Base-by-base conservation (phyloP, 108 stramenopile species). In the Cyclotella atomus region DNA sequence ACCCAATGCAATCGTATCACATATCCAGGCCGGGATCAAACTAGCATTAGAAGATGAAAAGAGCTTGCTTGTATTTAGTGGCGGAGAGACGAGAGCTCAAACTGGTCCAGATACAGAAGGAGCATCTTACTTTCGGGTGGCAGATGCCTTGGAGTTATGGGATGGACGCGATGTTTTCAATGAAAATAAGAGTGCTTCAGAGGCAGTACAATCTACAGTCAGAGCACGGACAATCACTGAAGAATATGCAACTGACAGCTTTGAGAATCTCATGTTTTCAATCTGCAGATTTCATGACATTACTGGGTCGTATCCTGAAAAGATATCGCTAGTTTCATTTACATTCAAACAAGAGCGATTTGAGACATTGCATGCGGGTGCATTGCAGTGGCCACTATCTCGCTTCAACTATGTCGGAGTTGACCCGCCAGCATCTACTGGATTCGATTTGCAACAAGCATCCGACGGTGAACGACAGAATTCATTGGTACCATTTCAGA, bases 231-330 rank as follows among this genome's bases (percentile, higher is more conserved):
- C 95, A 7, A 70, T 79, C 17, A 83, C 95, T 17, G 95, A 96
- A 85, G 95, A 98, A 52, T 99, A 94, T 81, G 97, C 99, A 6
- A 93, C 95, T 1, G 99, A 99, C 64, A 94, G 92, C 28, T 97
- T 97, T 82, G 93, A 98, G 75, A 99, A 99, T 81, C 71, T 99
- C 44, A 84, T 98, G 59, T 99, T 98, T 83, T 93, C 96, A 5
- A 94, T 98, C 17, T 97, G 97, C 74, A 87, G 97, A 17, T 99
- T 99, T 70, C 84, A 77, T 10, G 98, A 98, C 67, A 75, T 98
- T 24, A 97, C 97, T 0, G 97, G 95, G 7, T n/a, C 45, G 7
- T 99, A 97, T 66, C 99, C 99, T 1, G 32, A 64, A 20, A 88
- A 89, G 56, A 91, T 99, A 23, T 89, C 97, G 1, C 70, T 96